Evolutionary conservation across 2,329 filamentous ascomycete genomes (phyloP).

Genomic region (Rasamsonia emersonii): DNA sequence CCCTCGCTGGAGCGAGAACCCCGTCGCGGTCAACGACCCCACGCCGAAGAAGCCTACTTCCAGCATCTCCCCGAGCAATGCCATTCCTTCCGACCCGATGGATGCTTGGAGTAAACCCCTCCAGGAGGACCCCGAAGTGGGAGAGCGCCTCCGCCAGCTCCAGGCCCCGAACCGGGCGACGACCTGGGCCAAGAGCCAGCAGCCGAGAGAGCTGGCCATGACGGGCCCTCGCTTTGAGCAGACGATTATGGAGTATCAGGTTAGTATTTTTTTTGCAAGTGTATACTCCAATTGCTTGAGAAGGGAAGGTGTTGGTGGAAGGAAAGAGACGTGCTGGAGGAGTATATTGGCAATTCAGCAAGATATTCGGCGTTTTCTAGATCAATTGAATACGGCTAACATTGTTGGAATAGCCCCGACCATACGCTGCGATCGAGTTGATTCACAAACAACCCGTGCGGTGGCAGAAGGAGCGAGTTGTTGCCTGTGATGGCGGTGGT

Average conservation of each 20-base stretch:
- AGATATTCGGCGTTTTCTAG: neutral
- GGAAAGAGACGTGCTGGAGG: neutral
- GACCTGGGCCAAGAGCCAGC: conserved; percentile 82
- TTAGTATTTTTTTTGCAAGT: conserved; percentile 48
- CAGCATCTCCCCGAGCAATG: conserved; percentile 56
- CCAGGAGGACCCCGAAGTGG: conserved; percentile 47
- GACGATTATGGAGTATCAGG: conserved; percentile 88
- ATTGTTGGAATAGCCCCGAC: conserved; percentile 59
- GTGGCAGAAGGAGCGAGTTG: conserved; percentile 76
- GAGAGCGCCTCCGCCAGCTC: conserved; percentile 48
- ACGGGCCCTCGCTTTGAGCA: conserved; percentile 92
- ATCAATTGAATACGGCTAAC: conserved; percentile 1
- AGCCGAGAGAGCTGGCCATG: conserved; percentile 75
- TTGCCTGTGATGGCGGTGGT: conserved; percentile 86
- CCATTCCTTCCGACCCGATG: conserved; percentile 42
- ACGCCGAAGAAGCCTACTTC: conserved; percentile 41
- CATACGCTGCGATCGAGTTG: conserved; percentile 83
- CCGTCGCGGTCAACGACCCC: conserved; percentile 49
- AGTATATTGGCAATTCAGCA: neutral
- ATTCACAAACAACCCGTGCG: conserved; percentile 92
- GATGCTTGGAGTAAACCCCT: conserved; percentile 43
- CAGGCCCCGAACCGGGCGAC: conserved; percentile 81
- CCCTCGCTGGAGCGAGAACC: conserved; percentile 33
- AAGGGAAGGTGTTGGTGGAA: neutral
- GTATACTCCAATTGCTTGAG: neutral